These are phyloP conservation scores for Rosa rugosa DNA, from an alignment of 306 rosid genomes.

Conservation along the genomic window DNA sequence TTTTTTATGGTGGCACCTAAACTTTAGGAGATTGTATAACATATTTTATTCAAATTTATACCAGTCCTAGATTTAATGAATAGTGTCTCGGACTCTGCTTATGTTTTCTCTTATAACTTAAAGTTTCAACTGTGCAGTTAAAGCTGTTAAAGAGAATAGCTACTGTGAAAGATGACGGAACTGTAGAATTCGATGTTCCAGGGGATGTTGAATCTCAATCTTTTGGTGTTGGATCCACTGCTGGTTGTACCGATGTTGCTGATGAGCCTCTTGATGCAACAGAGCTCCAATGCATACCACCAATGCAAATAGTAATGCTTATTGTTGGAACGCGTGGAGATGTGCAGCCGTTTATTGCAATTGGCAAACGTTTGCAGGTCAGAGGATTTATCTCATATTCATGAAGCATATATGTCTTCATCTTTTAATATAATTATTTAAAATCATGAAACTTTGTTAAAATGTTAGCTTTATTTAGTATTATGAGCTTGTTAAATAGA, in stretches of 20 bases:
- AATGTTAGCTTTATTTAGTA: not conserved
- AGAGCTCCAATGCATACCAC: constrained; percentile 66
- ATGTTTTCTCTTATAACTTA: constrained; percentile 12
- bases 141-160: constrained; percentile 83
- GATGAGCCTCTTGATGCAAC: constrained; percentile 59
- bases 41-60: not conserved
- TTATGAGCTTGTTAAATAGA: not conserved
- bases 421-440: not conserved
- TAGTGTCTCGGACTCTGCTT: not conserved
- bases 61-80: not conserved
- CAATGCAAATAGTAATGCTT: constrained; percentile 80
- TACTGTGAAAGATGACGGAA: constrained; percentile 88
- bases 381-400: constrained; percentile 13
- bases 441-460: not conserved
- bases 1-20: not conserved
- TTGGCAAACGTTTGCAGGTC: constrained; percentile 96
- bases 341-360: constrained; percentile 95
- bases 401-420: not conserved
- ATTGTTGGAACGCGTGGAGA: constrained; percentile 99
- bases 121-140: constrained; percentile 59
- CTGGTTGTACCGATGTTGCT: constrained; percentile 31
- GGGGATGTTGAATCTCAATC: constrained; percentile 65
- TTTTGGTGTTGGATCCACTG: constrained; percentile 33
- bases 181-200: constrained; percentile 91
- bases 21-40: not conserved